Evolutionary conservation across 2,329 filamentous ascomycete genomes (phyloP).

Genomic region (Pseudogymnoascus sp.): DNA sequence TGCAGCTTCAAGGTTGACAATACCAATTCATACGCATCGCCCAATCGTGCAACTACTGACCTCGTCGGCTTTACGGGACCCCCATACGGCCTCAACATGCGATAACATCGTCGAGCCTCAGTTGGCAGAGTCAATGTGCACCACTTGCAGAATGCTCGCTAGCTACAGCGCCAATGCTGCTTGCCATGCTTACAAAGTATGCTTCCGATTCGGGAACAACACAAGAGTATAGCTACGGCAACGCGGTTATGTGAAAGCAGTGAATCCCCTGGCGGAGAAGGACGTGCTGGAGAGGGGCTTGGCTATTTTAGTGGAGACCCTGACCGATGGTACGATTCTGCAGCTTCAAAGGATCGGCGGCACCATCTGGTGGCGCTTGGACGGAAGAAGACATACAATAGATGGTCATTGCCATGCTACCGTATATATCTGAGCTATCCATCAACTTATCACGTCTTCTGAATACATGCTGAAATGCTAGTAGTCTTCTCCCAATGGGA

Average conservation of each 20-base stretch:
- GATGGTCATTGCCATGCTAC: not conserved
- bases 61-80: not conserved
- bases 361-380: not conserved
- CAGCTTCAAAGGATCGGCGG: not conserved
- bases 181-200: not conserved
- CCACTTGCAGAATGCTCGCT: not conserved
- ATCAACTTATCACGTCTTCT: not conserved
- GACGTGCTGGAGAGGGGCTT: not conserved
- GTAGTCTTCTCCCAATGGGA: not conserved
- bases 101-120: not conserved
- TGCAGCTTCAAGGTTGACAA: slow-evolving; percentile 3
- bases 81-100: not conserved
- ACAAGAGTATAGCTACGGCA: not conserved
- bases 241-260: not conserved
- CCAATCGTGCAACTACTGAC: not conserved
- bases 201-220: not conserved
- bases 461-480: not conserved
- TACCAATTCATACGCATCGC: not conserved
- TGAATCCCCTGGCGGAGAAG: not conserved
- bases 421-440: not conserved
- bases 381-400: not conserved
- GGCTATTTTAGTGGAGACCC: not conserved
- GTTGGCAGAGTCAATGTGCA: not conserved
- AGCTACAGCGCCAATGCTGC: not conserved
- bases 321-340: not conserved